Evolutionary conservation across 768 basidiomycete genomes (phyloP).

Genomic region (Pholiota molesta): DNA sequence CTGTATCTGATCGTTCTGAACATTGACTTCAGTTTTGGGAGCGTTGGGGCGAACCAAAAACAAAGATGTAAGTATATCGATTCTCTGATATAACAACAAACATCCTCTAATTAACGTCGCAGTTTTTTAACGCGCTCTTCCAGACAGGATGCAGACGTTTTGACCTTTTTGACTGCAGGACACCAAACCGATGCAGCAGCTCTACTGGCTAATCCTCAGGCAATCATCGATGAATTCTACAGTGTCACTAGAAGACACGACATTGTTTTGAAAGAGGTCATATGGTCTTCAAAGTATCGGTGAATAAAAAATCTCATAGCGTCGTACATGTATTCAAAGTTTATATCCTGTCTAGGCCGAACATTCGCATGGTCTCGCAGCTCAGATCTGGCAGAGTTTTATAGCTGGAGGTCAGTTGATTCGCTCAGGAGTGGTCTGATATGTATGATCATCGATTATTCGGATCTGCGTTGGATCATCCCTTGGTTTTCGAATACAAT

Average conservation of each 20-base stretch:
- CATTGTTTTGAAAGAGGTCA: slow-evolving; percentile 29
- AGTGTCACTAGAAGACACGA: slow-evolving; percentile 26
- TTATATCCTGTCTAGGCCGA: slow-evolving; percentile 14
- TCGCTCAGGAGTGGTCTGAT: no score
- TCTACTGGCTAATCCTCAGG: slow-evolving; percentile 12
- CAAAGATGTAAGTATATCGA: slow-evolving; percentile 29
- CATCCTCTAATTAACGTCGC: not conserved
- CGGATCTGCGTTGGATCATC: not conserved
- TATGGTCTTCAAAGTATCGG: slow-evolving; percentile 32
- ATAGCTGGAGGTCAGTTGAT: slow-evolving; percentile 26
- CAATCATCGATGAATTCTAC: slow-evolving; percentile 26
- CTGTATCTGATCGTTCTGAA: not conserved
- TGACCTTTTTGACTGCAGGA: slow-evolving; percentile 17
- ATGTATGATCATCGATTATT: no score
- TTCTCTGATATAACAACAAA: not conserved
- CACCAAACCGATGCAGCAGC: slow-evolving; percentile 10
- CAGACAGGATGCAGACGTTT: slow-evolving; percentile 14
- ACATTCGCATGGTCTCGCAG: slow-evolving; percentile 24
- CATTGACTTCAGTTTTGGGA: slow-evolving; percentile 41
- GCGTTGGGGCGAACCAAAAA: slow-evolving; percentile 42
- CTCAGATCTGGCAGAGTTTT: slow-evolving; percentile 19
- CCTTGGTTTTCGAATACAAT: not conserved
- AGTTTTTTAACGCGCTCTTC: slow-evolving; percentile 15
- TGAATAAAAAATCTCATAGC: not conserved
- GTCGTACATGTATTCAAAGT: not conserved